These are phyloP conservation scores for Pichia paraexigua DNA, from an alignment of 805 yeast species.

Conservation along the genomic window DNA sequence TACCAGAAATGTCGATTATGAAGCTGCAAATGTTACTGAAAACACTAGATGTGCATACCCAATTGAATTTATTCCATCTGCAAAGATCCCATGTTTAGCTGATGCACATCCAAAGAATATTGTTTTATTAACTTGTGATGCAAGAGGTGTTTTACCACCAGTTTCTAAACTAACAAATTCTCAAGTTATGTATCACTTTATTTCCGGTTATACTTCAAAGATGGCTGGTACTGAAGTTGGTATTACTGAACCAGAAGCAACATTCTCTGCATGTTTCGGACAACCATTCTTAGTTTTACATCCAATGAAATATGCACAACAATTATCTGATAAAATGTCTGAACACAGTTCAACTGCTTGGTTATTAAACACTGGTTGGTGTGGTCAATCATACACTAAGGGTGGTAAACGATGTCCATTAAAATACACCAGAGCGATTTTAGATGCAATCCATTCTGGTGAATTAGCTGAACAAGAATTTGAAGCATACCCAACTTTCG, in stretches of 20 bases:
- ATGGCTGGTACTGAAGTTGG: slow-evolving; percentile 99
- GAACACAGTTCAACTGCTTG: slow-evolving; percentile 88
- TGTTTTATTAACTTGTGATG: slow-evolving; percentile 90
- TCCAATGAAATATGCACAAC: slow-evolving; percentile 97
- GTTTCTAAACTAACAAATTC: slow-evolving; percentile 88
- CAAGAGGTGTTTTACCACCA: slow-evolving; percentile 96
- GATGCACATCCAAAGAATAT: slow-evolving; percentile 88
- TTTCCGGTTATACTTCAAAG: slow-evolving; percentile 97
- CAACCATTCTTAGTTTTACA: slow-evolving; percentile 97
- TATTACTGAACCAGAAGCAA: slow-evolving; percentile 95
- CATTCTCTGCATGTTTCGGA: slow-evolving; percentile 97
- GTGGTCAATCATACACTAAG: slow-evolving; percentile 82
- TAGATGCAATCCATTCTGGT: slow-evolving; percentile 92
- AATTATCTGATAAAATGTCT: slow-evolving; percentile 87
- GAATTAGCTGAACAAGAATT: slow-evolving; percentile 69
- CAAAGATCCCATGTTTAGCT: slow-evolving; percentile 90
- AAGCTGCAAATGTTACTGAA: slow-evolving; percentile 77
- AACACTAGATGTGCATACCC: slow-evolving; percentile 99
- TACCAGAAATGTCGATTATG: slow-evolving; percentile 80
- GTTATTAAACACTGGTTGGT: slow-evolving; percentile 98
- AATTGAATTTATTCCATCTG: slow-evolving; percentile 92
- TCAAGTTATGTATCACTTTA: slow-evolving; percentile 98
- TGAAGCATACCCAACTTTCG: slow-evolving; percentile 81
- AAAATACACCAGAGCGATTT: slow-evolving; percentile 93
- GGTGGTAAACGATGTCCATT: slow-evolving; percentile 98